Evolutionary conservation across 2,329 filamentous ascomycete species (phyloP).

Genomic region (Lachnellula hyalina): DNA sequence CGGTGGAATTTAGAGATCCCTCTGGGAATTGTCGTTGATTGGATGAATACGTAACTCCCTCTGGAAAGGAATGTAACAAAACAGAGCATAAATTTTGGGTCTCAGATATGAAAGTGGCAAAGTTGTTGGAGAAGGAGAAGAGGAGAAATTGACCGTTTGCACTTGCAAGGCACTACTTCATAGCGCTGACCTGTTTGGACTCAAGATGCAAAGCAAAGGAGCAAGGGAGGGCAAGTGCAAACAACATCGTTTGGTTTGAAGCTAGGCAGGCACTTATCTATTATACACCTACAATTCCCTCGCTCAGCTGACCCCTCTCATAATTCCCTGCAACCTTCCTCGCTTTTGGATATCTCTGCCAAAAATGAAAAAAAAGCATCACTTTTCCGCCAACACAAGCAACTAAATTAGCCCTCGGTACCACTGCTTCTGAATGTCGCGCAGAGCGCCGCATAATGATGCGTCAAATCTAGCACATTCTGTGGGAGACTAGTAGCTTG

Average conservation of each 20-base stretch:
- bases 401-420: constrained; percentile 27
- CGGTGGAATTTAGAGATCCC: no score
- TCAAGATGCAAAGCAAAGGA: no score
- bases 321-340: background rate
- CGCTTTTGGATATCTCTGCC: background rate
- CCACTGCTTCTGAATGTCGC: constrained; percentile 93
- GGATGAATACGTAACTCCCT: no score
- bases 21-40: no score
- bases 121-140: background rate
- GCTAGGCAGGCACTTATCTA: background rate
- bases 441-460: constrained; percentile 92
- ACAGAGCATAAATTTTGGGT: no score
- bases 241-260: background rate
- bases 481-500: constrained; percentile 93
- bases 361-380: background rate
- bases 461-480: constrained; percentile 86
- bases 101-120: no score
- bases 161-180: background rate
- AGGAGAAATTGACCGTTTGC: background rate
- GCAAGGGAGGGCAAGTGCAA: background rate
- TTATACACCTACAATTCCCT: background rate
- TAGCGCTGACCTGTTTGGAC: background rate
- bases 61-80: no score
- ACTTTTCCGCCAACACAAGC: background rate
- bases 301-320: background rate